Evolutionary conservation across 2,329 filamentous ascomycete species (phyloP).

Genomic region (Massarina eburnea): DNA sequence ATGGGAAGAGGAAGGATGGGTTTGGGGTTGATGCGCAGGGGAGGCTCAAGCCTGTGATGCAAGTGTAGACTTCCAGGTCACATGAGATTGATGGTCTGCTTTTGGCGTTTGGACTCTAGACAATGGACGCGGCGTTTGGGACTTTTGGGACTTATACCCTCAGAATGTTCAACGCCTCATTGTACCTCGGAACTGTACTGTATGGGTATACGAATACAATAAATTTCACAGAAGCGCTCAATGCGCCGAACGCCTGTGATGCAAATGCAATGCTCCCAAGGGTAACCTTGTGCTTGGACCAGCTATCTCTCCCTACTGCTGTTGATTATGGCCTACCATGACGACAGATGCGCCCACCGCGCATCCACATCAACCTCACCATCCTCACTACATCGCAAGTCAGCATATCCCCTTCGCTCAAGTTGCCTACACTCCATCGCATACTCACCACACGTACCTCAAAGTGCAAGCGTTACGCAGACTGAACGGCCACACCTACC

Average conservation of each 20-base stretch:
- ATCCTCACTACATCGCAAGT: constrained; percentile 25
- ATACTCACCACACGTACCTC: background rate
- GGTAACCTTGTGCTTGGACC: background rate
- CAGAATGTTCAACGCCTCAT: background rate
- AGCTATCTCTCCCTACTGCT: constrained; percentile 1
- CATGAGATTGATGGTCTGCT: background rate
- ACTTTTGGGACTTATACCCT: constrained; percentile 10
- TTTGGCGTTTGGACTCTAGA: constrained; percentile 2
- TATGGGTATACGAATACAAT: constrained; percentile 9
- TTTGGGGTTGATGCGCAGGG: background rate
- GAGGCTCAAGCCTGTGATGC: background rate
- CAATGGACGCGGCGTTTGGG: background rate
- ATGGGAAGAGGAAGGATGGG: constrained; percentile 6
- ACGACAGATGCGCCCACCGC: constrained; percentile 34
- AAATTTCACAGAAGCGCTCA: background rate
- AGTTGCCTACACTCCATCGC: background rate
- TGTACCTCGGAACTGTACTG: background rate
- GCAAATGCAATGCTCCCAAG: background rate
- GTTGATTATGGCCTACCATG: background rate
- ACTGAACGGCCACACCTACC: constrained; percentile 53
- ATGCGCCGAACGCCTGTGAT: background rate
- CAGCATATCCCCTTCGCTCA: constrained; percentile 10
- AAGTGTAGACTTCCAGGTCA: background rate
- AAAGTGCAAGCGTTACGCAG: background rate
- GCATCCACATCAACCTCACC: constrained; percentile 27